Evolutionary conservation across 2,329 filamentous ascomycete species (phyloP).

Genomic region (Cercospora sp.): DNA sequence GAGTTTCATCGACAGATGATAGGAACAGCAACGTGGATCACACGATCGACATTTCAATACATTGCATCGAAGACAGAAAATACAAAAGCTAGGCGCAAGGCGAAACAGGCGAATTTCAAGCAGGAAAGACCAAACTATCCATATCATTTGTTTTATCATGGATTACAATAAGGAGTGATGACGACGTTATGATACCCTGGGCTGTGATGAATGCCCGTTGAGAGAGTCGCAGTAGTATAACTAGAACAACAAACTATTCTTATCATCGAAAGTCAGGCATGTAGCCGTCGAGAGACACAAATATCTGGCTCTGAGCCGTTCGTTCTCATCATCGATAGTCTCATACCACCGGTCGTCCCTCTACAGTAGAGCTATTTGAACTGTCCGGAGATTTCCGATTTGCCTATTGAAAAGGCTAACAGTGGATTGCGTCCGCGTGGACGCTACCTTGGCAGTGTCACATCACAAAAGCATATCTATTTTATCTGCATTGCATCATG

Average conservation of each 20-base stretch:
- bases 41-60: neutral
- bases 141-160: neutral
- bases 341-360: neutral
- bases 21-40: neutral
- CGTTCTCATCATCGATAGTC: neutral
- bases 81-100: neutral
- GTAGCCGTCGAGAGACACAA: neutral
- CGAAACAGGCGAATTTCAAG: neutral
- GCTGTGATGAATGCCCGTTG: neutral
- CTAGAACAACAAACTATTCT: neutral
- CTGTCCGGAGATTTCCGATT: neutral
- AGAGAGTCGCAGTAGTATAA: neutral
- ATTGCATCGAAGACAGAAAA: neutral
- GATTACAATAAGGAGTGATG: neutral
- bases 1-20: slow-evolving; percentile 23
- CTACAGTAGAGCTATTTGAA: neutral
- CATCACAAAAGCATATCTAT: neutral
- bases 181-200: slow-evolving; percentile 21
- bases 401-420: neutral
- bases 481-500: neutral
- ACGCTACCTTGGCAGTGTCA: neutral
- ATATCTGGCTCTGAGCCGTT: neutral
- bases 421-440: neutral
- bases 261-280: neutral
- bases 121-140: neutral